These are phyloP conservation scores for Cryptococcus depauperatus DNA, from an alignment of 1,284 basidiomycete species.

Conservation along the genomic window DNA sequence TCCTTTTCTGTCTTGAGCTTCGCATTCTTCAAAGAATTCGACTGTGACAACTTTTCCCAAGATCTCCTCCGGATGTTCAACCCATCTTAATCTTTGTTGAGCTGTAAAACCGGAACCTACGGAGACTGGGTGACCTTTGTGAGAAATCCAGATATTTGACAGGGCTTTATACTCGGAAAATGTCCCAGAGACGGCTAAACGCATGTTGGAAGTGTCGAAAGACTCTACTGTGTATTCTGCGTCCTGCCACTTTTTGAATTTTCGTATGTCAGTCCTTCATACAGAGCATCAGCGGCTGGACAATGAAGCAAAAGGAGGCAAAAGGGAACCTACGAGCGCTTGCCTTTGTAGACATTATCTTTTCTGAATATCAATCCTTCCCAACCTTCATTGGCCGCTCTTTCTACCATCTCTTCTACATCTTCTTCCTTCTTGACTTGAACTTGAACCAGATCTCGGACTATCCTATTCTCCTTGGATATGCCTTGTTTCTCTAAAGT, in stretches of 20 bases:
- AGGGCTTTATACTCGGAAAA: conserved; percentile 32
- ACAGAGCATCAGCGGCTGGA: too few relatives aligned
- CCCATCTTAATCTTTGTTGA: conserved; percentile 35
- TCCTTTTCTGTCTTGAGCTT: conserved; percentile 14
- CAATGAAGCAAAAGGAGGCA: too few relatives aligned
- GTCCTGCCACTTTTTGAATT: conserved; percentile 43
- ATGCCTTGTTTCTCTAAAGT: conserved; percentile 8
- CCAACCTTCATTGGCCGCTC: conserved; percentile 37
- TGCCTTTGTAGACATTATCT: conserved; percentile 36
- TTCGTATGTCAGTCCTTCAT: conserved; percentile 36
- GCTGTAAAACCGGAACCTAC: conserved; percentile 40
- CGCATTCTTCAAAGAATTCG: conserved; percentile 40
- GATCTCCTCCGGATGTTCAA: conserved; percentile 28
- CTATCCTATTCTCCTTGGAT: conserved; percentile 8
- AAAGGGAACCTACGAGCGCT: conserved; percentile 25
- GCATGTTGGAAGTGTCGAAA: conserved; percentile 25
- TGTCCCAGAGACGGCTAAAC: conserved; percentile 30
- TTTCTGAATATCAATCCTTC: conserved; percentile 40
- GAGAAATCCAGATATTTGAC: conserved; percentile 34
- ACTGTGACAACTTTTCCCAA: conserved; percentile 42
- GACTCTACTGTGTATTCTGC: conserved; percentile 35
- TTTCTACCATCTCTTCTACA: conserved; percentile 31
- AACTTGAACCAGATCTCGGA: conserved; percentile 29
- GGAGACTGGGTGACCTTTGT: conserved; percentile 32
- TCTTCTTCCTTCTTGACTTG: conserved; percentile 16